Evolutionary conservation across 768 basidiomycete genomes (phyloP).

Genomic region (Amanita brunnescens): DNA sequence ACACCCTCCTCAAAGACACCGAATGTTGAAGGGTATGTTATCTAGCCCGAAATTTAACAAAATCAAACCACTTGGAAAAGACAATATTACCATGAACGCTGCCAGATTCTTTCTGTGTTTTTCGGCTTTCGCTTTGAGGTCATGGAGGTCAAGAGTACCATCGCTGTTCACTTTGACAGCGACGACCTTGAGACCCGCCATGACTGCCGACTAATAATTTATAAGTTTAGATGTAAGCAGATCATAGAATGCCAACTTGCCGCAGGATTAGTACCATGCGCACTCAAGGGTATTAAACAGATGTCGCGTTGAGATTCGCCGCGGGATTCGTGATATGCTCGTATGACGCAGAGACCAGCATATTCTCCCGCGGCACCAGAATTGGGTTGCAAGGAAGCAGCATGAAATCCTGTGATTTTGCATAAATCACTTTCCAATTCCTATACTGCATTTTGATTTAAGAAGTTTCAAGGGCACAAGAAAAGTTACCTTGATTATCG

Average conservation of each 20-base stretch:
- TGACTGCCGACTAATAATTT: conserved; percentile 72
- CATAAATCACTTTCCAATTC: conserved; percentile 89
- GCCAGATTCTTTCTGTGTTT: conserved; percentile 88
- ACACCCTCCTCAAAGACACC: conserved; percentile 96
- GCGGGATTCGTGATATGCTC: conserved; percentile 87
- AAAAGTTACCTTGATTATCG: conserved; percentile 60
- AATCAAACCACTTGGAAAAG: not conserved
- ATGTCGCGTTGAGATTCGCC: conserved; percentile 82
- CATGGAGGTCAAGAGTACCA: conserved; percentile 83
- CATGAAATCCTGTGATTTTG: conserved; percentile 93
- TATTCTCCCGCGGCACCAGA: conserved; percentile 98
- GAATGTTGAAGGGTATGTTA: conserved; percentile 96
- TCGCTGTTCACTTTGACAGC: conserved; percentile 84
- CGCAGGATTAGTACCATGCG: conserved; percentile 98
- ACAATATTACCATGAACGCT: conserved; percentile 73
- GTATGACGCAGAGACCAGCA: conserved; percentile 89
- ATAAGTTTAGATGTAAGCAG: conserved; percentile 11
- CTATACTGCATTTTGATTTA: conserved; percentile 25
- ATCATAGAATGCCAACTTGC: conserved; percentile 34
- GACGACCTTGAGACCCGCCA: conserved; percentile 96
- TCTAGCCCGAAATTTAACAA: conserved; percentile 32
- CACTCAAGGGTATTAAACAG: conserved; percentile 90
- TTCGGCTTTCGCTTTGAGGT: conserved; percentile 81
- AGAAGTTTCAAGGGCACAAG: not conserved
- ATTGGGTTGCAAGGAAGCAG: conserved; percentile 96